Conservation (phyloP, 208 protist species). For the Leishmania mexicana region DNA sequence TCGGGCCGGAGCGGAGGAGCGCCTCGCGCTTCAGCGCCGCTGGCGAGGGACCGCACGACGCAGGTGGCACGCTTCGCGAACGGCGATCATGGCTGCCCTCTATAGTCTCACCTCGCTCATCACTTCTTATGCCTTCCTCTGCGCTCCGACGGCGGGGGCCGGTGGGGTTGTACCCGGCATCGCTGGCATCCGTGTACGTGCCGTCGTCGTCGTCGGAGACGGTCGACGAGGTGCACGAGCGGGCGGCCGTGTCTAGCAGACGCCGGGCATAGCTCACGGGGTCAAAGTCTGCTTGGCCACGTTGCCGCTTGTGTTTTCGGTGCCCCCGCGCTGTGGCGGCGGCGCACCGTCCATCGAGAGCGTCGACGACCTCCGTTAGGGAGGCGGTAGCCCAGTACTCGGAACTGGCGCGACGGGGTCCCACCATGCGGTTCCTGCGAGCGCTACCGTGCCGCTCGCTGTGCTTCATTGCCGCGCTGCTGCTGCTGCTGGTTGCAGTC, state of each 20-base stretch:
- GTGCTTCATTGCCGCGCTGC: not conserved
- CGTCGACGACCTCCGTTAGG: constrained; percentile 26
- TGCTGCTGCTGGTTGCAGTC: not conserved
- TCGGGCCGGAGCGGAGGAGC: constrained; percentile 8
- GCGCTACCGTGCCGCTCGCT: not conserved
- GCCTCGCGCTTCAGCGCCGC: not conserved
- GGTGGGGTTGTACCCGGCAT: not conserved
- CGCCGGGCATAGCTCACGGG: constrained; percentile 19
- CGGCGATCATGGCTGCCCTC: not conserved
- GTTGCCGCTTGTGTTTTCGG: not conserved
- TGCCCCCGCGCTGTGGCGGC: not conserved
- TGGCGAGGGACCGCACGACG: not conserved
- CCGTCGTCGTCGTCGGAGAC: constrained; percentile 2
- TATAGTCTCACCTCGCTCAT: no score
- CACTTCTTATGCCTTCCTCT: not conserved
- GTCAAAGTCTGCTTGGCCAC: constrained; percentile 7
- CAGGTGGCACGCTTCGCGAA: not conserved
- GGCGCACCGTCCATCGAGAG: constrained; percentile 9
- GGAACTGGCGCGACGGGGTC: not conserved
- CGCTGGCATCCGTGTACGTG: not conserved
- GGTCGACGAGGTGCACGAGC: not conserved
- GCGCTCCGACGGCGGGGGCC: not conserved
- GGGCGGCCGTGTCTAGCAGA: constrained; percentile 11
- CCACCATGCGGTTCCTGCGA: not conserved
- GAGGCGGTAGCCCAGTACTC: constrained; percentile 21